Conservation (phyloP, 768 basidiomycete genomes). For the Suillus ampliporus region DNA sequence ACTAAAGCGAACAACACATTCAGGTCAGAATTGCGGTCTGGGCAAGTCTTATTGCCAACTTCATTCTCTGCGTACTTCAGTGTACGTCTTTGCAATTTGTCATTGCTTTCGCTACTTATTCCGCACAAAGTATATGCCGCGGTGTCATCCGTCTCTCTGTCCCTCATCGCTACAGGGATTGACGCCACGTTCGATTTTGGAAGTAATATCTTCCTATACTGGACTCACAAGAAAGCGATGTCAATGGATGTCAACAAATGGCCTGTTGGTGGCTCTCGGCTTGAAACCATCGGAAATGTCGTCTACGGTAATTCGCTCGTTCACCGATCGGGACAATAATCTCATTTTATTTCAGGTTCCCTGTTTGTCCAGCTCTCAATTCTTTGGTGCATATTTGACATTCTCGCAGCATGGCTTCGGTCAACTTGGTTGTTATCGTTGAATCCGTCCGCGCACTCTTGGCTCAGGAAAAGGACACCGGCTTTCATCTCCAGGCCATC, state of each 20-base stretch:
- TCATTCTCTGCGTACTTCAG: constrained; percentile 73
- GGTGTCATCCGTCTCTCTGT: constrained; percentile 80
- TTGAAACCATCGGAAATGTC: constrained; percentile 90
- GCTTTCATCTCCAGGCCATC: constrained; percentile 82
- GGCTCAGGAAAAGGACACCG: constrained; percentile 56
- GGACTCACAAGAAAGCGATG: constrained; percentile 75
- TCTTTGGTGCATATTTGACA: constrained; percentile 5
- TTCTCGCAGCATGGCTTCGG: constrained; percentile 77
- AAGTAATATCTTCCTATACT: constrained; percentile 82
- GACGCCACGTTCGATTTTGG: constrained; percentile 88
- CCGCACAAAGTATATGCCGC: constrained; percentile 83
- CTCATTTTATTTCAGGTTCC: constrained; percentile 46
- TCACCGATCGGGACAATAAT: background rate
- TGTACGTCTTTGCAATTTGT: constrained; percentile 45
- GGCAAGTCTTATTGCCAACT: constrained; percentile 81
- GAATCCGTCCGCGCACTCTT: constrained; percentile 81
- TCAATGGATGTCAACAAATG: constrained; percentile 82
- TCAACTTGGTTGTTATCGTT: constrained; percentile 90
- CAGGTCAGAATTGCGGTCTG: constrained; percentile 90
- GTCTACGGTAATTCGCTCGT: constrained; percentile 63
- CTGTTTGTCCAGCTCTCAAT: constrained; percentile 39
- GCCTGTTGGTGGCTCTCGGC: constrained; percentile 90
- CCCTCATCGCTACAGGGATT: constrained; percentile 87
- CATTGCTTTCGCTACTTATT: background rate
- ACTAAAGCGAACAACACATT: background rate